These are phyloP conservation scores for Dictyophora rubrovolvata DNA, from an alignment of 768 basidiomycete genomes.

Conservation along the genomic window DNA sequence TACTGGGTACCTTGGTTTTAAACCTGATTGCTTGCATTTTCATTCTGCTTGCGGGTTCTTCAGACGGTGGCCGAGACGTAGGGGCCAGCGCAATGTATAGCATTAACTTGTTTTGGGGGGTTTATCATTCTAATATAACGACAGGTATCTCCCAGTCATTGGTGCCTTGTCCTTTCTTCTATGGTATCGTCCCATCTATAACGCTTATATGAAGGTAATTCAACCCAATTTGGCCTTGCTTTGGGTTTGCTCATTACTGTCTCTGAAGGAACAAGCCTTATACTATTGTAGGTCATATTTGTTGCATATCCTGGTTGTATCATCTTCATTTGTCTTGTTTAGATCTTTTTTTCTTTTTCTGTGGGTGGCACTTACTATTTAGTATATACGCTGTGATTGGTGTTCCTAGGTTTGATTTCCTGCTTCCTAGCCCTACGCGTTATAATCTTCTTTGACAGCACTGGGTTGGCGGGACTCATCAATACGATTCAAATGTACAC, in stretches of 20 bases:
- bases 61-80: conserved; percentile 68
- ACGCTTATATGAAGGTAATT: conserved; percentile 89
- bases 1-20: conserved; percentile 67
- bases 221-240: conserved; percentile 16
- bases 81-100: conserved; percentile 70
- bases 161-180: conserved; percentile 72
- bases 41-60: conserved; percentile 66
- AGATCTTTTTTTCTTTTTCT: conserved; percentile 97
- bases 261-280: conserved; percentile 72
- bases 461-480: conserved; percentile 91
- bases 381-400: conserved; percentile 79
- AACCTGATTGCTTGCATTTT: conserved; percentile 90
- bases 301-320: conserved; percentile 14
- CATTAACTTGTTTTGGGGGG: conserved; percentile 18
- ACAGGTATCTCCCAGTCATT: conserved; percentile 75
- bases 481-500: conserved; percentile 80
- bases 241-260: conserved; percentile 13
- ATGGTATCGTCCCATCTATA: conserved; percentile 98
- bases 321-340: conserved; percentile 12
- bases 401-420: conserved; percentile 59
- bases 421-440: conserved; percentile 3
- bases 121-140: neutral
- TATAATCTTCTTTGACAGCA: conserved; percentile 33
- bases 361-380: conserved; percentile 89
- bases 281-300: conserved; percentile 66